Base-by-base conservation (phyloP, 2,329 filamentous ascomycete species). In the Dactylonectria macrodidyma region DNA sequence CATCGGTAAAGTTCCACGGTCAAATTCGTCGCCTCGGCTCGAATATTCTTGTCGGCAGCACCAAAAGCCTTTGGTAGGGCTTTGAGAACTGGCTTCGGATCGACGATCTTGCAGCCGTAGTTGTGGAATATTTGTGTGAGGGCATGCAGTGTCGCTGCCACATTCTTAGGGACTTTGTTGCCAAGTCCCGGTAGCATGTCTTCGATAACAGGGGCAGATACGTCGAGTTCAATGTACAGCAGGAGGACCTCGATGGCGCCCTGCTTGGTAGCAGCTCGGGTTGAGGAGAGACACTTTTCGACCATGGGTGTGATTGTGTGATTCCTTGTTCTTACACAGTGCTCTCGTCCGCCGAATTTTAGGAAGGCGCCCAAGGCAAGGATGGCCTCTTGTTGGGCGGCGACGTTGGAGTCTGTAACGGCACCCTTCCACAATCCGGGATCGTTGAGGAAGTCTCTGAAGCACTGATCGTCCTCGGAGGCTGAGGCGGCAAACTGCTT, bases 31-130 rank as follows among this genome's bases (percentile, higher is more conserved):
- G 95, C 95, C 80, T 98, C 96, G 3, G 95, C 95, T 81, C 96
- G 92, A 16, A 99, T 94, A 79, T 98, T 98, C 83, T 99, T 99
- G 86, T 99, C 96, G 36, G 96, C 95, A 79, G 98, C 96, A 22
- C 94, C 94, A 78, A 98, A 99, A 2, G 92, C 92, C 78, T 97
- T 97, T 3, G 96, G 95, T 2, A 99, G 85, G 11, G 89, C 84
- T 79, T 98, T 98, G 67, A 98, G 88, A 22, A 97, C 91, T 2
- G 94, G 92, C 79, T 99, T 98, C 3, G 97, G 94, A 77, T 99
- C 96, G 57, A 96, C 92, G 19, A 94, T 90, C 82, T 97, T 97
- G 85, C 95, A 97, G 65, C 97, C 96, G 80, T 95, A 99, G 77
- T 94, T 96, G 81, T 98, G 95, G 78, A 93, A 96, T 66, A 98